Conservation (phyloP, 169 alveolate species). For the Plasmodium relictum region DNA sequence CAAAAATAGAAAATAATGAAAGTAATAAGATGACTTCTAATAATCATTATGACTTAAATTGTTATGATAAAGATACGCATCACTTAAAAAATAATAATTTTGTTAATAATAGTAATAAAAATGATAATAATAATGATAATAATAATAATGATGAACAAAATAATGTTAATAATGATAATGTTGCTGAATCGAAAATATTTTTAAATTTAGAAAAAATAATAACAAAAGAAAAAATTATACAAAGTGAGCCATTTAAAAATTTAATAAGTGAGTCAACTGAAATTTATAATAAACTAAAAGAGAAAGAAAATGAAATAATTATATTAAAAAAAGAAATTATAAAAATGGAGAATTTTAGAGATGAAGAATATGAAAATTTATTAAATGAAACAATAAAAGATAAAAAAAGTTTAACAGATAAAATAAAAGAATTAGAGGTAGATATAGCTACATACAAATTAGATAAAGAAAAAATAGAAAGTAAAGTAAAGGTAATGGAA, state of each 20-base stretch:
- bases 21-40: neutral
- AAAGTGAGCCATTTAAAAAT: conserved; percentile 50
- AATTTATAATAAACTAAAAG: conserved; percentile 23
- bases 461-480: conserved; percentile 44
- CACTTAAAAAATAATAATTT: neutral
- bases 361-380: conserved; percentile 59
- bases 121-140: neutral
- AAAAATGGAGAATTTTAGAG: conserved; percentile 33
- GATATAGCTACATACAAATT: conserved; percentile 22
- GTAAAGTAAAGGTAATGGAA: conserved; percentile 15
- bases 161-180: neutral
- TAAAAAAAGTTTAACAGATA: conserved; percentile 7
- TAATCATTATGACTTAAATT: conserved; percentile 4
- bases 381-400: conserved; percentile 33
- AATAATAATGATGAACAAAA: neutral
- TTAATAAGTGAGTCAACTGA: conserved; percentile 33
- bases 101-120: neutral
- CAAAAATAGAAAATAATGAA: neutral
- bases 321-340: conserved; percentile 46
- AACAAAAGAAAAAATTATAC: conserved; percentile 54
- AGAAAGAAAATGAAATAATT: conserved; percentile 36
- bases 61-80: neutral
- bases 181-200: neutral
- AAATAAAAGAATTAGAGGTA: conserved; percentile 47
- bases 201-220: conserved; percentile 21